phyloP scores from a whole-genome alignment of 495 filamentous ascomycete genomes.

The Immersiella caudata region DNA sequence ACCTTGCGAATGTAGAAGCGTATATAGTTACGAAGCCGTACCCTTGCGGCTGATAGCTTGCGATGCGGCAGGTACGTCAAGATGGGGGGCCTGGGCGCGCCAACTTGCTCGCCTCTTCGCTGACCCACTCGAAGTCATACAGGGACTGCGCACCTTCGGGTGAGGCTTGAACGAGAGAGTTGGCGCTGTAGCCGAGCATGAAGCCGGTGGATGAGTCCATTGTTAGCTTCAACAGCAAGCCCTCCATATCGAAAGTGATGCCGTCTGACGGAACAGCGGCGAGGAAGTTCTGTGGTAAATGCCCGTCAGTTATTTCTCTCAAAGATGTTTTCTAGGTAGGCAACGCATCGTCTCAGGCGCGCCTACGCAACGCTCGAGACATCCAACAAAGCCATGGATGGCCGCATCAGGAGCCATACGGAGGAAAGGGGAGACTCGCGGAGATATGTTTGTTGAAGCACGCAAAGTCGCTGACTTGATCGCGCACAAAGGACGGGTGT shows the following conservation, averaged over 20 bases:
- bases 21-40: slow-evolving; percentile 47
- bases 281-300: too few relatives aligned
- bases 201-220: slow-evolving; percentile 70
- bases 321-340: too few relatives aligned
- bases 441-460: slow-evolving; percentile 61
- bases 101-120: slow-evolving; percentile 43
- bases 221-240: slow-evolving; percentile 61
- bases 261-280: slow-evolving; percentile 42
- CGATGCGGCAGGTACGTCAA: slow-evolving; percentile 54
- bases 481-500: slow-evolving; percentile 51
- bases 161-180: slow-evolving; percentile 35
- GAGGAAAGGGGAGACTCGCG: too few relatives aligned
- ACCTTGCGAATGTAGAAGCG: slow-evolving; percentile 46
- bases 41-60: slow-evolving; percentile 47
- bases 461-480: slow-evolving; percentile 54
- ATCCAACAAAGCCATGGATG: too few relatives aligned
- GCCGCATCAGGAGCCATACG: too few relatives aligned
- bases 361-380: too few relatives aligned
- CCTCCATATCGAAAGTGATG: slow-evolving; percentile 61
- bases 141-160: slow-evolving; percentile 41
- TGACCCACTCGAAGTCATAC: slow-evolving; percentile 43
- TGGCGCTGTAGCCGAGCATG: slow-evolving; percentile 51
- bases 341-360: too few relatives aligned
- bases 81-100: slow-evolving; percentile 57
- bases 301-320: too few relatives aligned